These are phyloP conservation scores for Lactarius psammicola DNA, from an alignment of 768 basidiomycete species.

Conservation along the genomic window DNA sequence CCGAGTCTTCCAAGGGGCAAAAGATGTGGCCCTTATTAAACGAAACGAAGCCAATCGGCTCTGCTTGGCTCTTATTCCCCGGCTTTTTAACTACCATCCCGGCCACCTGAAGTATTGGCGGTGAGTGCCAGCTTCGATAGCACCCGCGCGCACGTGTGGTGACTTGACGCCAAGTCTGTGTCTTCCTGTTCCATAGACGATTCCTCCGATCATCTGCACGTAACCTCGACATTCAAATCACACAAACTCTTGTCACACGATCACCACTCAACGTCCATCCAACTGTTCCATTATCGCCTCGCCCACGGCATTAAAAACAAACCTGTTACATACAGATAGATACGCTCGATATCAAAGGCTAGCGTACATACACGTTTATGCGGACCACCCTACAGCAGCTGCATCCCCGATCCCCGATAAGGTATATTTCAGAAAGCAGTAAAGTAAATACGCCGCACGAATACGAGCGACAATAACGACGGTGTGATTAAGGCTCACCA, in stretches of 20 bases:
- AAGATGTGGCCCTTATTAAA: not conserved
- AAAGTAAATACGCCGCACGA: constrained; percentile 7
- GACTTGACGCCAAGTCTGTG: not conserved
- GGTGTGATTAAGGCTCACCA: constrained; percentile 15
- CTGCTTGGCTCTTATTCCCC: constrained; percentile 5
- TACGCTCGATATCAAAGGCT: constrained; percentile 20
- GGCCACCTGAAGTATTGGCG: not conserved
- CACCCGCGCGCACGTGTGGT: not conserved
- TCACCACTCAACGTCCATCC: constrained; percentile 7
- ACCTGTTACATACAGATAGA: constrained; percentile 27
- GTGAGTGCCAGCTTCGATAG: not conserved
- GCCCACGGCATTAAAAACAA: constrained; percentile 18
- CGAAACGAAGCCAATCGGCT: not conserved
- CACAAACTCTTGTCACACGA: constrained; percentile 12
- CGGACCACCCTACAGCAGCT: constrained; percentile 10
- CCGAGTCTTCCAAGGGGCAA: not conserved
- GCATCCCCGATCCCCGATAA: constrained; percentile 14
- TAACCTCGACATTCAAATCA: constrained; percentile 8
- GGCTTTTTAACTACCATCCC: not conserved
- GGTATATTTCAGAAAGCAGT: constrained; percentile 10
- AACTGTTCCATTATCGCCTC: constrained; percentile 16
- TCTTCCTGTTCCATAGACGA: constrained; percentile 12
- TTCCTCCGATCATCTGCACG: constrained; percentile 19
- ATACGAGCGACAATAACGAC: constrained; percentile 4
- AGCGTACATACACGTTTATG: constrained; percentile 22